Evolutionary conservation across 805 yeast genomes (phyloP).

Genomic region (Saturnispora silvae): DNA sequence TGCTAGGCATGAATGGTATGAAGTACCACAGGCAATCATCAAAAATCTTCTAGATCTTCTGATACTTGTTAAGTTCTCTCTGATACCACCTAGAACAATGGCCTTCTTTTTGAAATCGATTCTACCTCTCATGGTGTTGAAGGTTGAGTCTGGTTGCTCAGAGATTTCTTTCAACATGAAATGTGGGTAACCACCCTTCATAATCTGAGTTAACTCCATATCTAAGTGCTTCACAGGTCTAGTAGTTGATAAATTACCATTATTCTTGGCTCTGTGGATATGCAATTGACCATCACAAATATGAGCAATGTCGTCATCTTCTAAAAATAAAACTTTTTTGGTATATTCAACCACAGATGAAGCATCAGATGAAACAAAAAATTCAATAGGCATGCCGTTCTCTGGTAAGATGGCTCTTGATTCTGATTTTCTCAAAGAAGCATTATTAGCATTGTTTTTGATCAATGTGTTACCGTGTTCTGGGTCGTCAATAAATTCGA

Average conservation of each 20-base stretch:
- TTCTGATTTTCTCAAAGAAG: constrained; percentile 30
- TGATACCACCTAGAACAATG: constrained; percentile 84
- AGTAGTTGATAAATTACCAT: constrained; percentile 81
- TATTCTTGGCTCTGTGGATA: constrained; percentile 89
- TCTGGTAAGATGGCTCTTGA: constrained; percentile 95
- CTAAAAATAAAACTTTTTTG: constrained; percentile 89
- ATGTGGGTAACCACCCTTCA: constrained; percentile 94
- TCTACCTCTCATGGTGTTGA: constrained; percentile 99
- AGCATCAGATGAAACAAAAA: constrained; percentile 93
- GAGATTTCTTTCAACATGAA: constrained; percentile 98
- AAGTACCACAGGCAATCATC: constrained; percentile 99
- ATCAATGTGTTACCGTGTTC: constrained; percentile 13
- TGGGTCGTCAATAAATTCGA: constrained; percentile 75
- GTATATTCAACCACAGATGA: constrained; percentile 95
- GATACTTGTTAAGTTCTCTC: constrained; percentile 73
- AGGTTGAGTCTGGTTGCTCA: constrained; percentile 97
- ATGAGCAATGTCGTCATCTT: constrained; percentile 98
- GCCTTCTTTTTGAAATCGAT: constrained; percentile 73
- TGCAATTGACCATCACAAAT: constrained; percentile 97
- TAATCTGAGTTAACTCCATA: constrained; percentile 92
- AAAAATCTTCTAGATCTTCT: constrained; percentile 91
- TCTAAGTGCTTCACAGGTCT: constrained; percentile 95
- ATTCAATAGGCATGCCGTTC: constrained; percentile 85
- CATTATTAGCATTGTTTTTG: constrained; percentile 25
- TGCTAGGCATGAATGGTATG: constrained; percentile 96